Evolutionary conservation across 2,329 filamentous ascomycete species (phyloP), one percentile per base, ranked within the genome.

Genomic region (Aspergillus luchuensis): DNA sequence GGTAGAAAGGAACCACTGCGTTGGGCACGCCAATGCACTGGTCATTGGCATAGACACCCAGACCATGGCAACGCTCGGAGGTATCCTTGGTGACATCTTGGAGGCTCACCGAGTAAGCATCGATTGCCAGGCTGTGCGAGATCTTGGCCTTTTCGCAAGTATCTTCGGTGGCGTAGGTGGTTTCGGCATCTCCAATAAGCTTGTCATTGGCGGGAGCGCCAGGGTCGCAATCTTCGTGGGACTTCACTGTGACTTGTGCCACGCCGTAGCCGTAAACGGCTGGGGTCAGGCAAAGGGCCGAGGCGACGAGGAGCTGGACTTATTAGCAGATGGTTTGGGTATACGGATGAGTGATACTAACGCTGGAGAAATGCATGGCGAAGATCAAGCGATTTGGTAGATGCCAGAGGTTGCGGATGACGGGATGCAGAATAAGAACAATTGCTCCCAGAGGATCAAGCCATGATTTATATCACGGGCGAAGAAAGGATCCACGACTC

Each of bases 81-180:
- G 63, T 60, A 11, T 63, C 56, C 11, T 57, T 49, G 58, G 57
- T 67, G 45, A 67, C 28, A 6, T 58, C 38, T 4, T 54, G 39
- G 2, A 57, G 59, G 19, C 38, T 39, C 43, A 69, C 56, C 8
- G 59, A 57, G 57, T 64, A 69, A 52, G 63, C 41, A 41, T 63
- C 47, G 56, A 67, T 53, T 4, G 59, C 30, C 28, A 67, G 54
- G 59, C 58, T 38, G 47, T 71, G 51, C 39, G 67, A 28, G 63
- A 69, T 25, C 53, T 65, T 54, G 23, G 63, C 39, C 25, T 56
- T 43, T 2, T 39, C 15, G 49, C 67, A 69, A 30, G 50, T 59
- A n/a, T 61, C 62, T 43, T 59, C 28, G 8, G 63, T 60, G 8
- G 52, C 55, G 28, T 43, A 23, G 33, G 56, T 38, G 15, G 39